Evolutionary conservation across 352 stramenopile species (phyloP), one percentile per base, ranked within the genome.

Genomic region (Pythium catenulatum): DNA sequence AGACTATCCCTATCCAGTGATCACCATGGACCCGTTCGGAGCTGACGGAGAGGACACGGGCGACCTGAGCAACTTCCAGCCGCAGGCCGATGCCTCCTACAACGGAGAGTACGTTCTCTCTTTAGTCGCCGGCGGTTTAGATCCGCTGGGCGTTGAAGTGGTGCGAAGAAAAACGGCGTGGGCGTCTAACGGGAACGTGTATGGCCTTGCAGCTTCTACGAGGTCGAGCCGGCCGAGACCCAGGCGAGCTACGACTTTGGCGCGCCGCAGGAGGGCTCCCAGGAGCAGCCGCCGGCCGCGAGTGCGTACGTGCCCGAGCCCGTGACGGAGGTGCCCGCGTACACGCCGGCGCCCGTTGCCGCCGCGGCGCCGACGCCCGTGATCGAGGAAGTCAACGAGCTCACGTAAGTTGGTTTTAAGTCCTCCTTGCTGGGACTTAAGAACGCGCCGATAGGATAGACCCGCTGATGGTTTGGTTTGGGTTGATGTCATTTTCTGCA

Each of bases 331-430:
- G 58, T 30, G n/a, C 54, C 73, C 41, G 50, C 84, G 32, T 75
- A 81, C n/a, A 72, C 83, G 73, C 76, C 77, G 1, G 81, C 76
- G 63, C 80, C 80, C 11, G 43, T 82, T n/a, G 56, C 80, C 21
- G 63, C 39, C 19, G 17, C 45, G 36, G 13, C 74, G 30, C 56
- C 77, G 30, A 91, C 94, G 58, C 92, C 92, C 23, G 90, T 87
- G 17, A 77, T 96, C 37, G 92, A 95, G 37, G 93, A 97, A 70
- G 93, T 94, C 23, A 96, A 97, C 54, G 94, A 97, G 75, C 87
- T 97, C 59, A 96, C 93, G 93, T 97, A 94, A 69, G 91, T 93
- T 45, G 32, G 17, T 25, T 74, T 72, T n/a, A n/a, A n/a, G n/a
- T n/a, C n/a, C n/a, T n/a, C n/a, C n/a, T n/a, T n/a, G n/a, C n/a